Conservation (phyloP, 2,329 filamentous ascomycete species). For the Penicillium vulpinum region DNA sequence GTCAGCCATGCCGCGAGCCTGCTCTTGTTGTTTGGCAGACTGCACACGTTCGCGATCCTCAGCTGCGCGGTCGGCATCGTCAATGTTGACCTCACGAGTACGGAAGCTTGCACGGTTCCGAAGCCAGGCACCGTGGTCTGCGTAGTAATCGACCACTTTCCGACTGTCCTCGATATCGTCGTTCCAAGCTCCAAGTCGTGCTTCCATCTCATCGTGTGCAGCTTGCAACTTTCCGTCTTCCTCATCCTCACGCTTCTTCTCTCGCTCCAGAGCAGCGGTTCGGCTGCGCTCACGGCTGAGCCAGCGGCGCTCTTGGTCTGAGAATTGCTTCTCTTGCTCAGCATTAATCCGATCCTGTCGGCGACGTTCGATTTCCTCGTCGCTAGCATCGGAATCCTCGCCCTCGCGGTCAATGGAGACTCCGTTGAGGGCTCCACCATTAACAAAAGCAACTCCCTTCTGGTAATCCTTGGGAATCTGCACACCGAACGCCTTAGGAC, state of each 20-base stretch:
- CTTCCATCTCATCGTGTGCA: conserved; percentile 66
- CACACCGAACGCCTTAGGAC: conserved; percentile 61
- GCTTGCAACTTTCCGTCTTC: conserved; percentile 67
- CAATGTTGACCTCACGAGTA: conserved; percentile 70
- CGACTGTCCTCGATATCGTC: conserved; percentile 78
- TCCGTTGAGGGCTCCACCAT: conserved; percentile 69
- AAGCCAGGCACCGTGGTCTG: conserved; percentile 80
- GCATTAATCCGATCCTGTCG: conserved; percentile 68
- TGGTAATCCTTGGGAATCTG: conserved; percentile 72
- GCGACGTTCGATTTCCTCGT: conserved; percentile 77
- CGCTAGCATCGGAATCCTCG: conserved; percentile 83
- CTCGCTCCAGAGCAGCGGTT: conserved; percentile 80
- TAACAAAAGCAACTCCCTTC: conserved; percentile 79
- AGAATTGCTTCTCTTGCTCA: conserved; percentile 76
- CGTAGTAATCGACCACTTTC: conserved; percentile 79
- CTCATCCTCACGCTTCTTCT: conserved; percentile 75
- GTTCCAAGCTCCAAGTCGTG: conserved; percentile 78
- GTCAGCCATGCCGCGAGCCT: conserved; percentile 81
- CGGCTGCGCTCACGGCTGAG: conserved; percentile 82
- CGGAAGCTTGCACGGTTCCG: conserved; percentile 75
- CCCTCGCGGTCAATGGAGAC: conserved; percentile 67
- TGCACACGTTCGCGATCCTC: conserved; percentile 74
- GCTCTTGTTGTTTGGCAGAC: conserved; percentile 70
- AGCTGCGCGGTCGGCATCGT: conserved; percentile 76
- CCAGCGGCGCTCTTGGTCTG: conserved; percentile 88